A percentile compares a stretch with the other conserved stretches of the same genome.
phyloP scores from a whole-genome alignment of 2,329 filamentous ascomycete species.

The Talaromyces pinophilus region DNA sequence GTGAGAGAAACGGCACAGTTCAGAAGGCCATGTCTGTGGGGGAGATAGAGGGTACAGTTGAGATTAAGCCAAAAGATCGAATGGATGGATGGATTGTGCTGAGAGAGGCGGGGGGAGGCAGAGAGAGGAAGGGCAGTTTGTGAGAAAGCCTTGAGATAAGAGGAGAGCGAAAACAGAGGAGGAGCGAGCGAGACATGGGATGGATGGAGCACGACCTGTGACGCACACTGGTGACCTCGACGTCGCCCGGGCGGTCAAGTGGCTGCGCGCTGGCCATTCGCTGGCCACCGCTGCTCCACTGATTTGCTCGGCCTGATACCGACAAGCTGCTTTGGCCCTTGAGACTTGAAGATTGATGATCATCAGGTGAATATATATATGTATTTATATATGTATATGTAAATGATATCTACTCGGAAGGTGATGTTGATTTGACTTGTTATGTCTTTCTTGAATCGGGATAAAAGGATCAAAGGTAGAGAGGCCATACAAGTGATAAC shows the following conservation, averaged over 20 bases:
- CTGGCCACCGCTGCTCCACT: conserved; percentile 7
- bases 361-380: background rate
- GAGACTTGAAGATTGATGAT: background rate
- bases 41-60: background rate
- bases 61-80: background rate
- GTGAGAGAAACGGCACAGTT: conserved; percentile 31
- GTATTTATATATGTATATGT: background rate
- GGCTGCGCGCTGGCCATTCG: conserved; percentile 9
- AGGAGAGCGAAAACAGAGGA: background rate
- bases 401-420: background rate
- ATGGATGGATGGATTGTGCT: background rate
- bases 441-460: background rate
- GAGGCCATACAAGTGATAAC: background rate
- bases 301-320: conserved; percentile 15
- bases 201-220: conserved; percentile 34
- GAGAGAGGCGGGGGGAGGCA: background rate
- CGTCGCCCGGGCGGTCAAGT: conserved; percentile 31
- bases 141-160: conserved; percentile 20
- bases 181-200: conserved; percentile 14
- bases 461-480: background rate
- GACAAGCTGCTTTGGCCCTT: background rate
- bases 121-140: background rate
- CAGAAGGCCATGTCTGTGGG: conserved; percentile 24
- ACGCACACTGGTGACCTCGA: conserved; percentile 49
- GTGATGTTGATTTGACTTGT: background rate